Evolutionary conservation across 495 filamentous ascomycete species (phyloP).

Genomic region (Astrocystis sublimbata): DNA sequence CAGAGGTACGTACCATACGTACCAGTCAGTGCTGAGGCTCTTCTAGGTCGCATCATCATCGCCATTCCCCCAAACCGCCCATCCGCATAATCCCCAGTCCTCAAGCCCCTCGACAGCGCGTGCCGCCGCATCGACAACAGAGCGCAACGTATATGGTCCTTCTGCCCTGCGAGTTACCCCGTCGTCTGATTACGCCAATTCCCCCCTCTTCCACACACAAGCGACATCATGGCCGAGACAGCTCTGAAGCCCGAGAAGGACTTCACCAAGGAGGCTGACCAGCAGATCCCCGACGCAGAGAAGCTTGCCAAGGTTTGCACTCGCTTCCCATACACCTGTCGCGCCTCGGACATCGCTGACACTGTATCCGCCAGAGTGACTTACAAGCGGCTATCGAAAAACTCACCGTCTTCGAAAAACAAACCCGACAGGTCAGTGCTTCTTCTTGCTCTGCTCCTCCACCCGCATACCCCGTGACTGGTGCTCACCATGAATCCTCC

Average conservation of each 20-base stretch:
- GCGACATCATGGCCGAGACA: slow-evolving; percentile 48
- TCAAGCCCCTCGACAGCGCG: background rate
- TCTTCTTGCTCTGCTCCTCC: too few species aligned
- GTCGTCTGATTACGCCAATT: background rate
- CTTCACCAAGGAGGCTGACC: slow-evolving; percentile 88
- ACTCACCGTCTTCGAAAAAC: slow-evolving; percentile 87
- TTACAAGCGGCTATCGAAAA: slow-evolving; percentile 88
- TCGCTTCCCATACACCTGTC: background rate
- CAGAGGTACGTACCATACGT: too few species aligned
- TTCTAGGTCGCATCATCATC: slow-evolving; percentile 16
- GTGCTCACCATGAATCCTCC: slow-evolving; percentile 19
- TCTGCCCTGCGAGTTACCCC: background rate
- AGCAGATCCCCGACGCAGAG: slow-evolving; percentile 84
- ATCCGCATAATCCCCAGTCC: background rate
- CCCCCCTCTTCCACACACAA: background rate
- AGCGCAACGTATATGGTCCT: background rate
- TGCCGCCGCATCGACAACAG: background rate
- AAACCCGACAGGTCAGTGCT: slow-evolving; percentile 79
- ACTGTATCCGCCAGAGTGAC: slow-evolving; percentile 58
- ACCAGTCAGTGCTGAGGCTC: background rate
- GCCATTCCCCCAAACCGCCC: background rate
- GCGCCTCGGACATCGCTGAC: slow-evolving; percentile 18
- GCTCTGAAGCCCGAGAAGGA: slow-evolving; percentile 65
- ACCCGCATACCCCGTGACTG: slow-evolving; percentile 11
- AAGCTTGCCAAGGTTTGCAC: slow-evolving; percentile 74